phyloP scores from a whole-genome alignment of 2,329 filamentous ascomycete genomes.

The Aspergillus jensenii region DNA sequence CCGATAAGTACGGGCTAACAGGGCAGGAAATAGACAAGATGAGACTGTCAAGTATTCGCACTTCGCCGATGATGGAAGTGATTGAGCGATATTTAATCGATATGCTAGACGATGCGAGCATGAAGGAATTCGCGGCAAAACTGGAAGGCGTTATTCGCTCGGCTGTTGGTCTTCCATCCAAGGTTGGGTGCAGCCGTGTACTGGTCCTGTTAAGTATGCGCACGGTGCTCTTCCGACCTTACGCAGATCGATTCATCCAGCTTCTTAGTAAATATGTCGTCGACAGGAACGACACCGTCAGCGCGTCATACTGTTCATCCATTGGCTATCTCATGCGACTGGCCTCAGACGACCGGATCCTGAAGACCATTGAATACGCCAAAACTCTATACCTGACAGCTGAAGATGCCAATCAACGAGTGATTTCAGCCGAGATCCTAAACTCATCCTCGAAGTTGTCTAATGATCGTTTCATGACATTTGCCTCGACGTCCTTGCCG shows the following conservation, averaged over 20 bases:
- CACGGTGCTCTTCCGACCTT: conserved; percentile 69
- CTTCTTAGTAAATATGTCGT: conserved; percentile 77
- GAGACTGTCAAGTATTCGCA: conserved; percentile 75
- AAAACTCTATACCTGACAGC: conserved; percentile 76
- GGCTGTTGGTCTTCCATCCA: conserved; percentile 87
- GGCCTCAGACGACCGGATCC: conserved; percentile 58
- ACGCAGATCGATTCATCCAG: conserved; percentile 73
- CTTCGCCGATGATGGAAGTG: conserved; percentile 87
- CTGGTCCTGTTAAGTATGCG: conserved; percentile 82
- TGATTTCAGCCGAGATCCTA: conserved; percentile 79
- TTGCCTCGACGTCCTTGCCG: conserved; percentile 74
- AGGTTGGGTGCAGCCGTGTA: conserved; percentile 85
- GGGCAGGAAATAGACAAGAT: conserved; percentile 88
- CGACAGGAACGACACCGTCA: conserved; percentile 92
- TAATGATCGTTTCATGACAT: conserved; percentile 78
- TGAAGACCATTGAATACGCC: conserved; percentile 55
- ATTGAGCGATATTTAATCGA: conserved; percentile 82
- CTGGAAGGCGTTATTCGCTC: conserved; percentile 79
- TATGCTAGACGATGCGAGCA: conserved; percentile 74
- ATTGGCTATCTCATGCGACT: conserved; percentile 78
- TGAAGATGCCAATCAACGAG: conserved; percentile 72
- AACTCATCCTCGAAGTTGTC: conserved; percentile 81
- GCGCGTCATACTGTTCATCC: conserved; percentile 80
- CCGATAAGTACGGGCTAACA: conserved; percentile 77
- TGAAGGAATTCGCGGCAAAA: conserved; percentile 69